These are phyloP conservation scores for Acrasis kona DNA, from an alignment of 78 protist genomes.

Conservation along the genomic window DNA sequence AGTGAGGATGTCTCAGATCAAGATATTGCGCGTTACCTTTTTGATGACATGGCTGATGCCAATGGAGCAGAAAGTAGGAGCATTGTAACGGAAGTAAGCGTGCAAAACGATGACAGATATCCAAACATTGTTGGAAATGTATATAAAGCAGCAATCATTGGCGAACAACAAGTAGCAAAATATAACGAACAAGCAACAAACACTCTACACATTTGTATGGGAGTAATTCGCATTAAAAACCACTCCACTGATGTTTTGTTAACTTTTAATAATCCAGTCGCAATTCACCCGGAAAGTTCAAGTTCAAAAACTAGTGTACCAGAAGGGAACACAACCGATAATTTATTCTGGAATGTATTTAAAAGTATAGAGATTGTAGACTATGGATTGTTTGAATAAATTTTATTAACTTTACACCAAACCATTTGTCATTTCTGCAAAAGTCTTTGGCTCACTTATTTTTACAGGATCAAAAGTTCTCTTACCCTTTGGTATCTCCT, in stretches of 20 bases:
- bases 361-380: too few relatives aligned
- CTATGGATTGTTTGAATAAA: too few relatives aligned
- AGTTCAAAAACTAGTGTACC: too few relatives aligned
- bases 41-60: background rate
- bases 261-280: background rate
- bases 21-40: background rate
- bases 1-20: background rate
- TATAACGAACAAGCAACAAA: slow-evolving; percentile 6
- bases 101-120: background rate
- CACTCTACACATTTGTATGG: background rate
- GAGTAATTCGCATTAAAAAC: slow-evolving; percentile 1
- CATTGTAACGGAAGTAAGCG: background rate
- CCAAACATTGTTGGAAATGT: background rate
- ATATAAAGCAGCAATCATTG: background rate
- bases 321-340: too few relatives aligned
- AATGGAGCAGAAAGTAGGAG: background rate
- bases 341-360: too few relatives aligned
- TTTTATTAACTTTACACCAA: too few relatives aligned
- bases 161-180: slow-evolving; percentile 2
- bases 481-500: too few relatives aligned
- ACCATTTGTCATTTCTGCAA: too few relatives aligned
- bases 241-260: background rate
- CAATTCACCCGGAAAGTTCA: background rate
- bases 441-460: too few relatives aligned
- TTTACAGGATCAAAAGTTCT: too few relatives aligned